A percentile compares a stretch with the other conserved stretches of the same genome.
Evolutionary conservation across 805 yeast genomes (phyloP).

Genomic region (Cyberlindnera samutprakarnensis): DNA sequence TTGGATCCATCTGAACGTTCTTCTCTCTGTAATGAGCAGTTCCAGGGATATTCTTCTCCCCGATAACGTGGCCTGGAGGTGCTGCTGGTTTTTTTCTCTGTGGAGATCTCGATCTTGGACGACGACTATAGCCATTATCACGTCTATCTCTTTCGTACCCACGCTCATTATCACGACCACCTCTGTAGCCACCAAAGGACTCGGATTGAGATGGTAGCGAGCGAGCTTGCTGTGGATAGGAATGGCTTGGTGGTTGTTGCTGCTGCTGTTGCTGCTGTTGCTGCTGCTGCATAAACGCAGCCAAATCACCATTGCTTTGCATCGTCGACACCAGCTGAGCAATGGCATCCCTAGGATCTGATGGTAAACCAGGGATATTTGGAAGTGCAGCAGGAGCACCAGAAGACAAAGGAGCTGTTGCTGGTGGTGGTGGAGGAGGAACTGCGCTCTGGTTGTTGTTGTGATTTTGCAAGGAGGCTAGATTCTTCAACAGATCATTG

Average conservation of each 20-base stretch:
- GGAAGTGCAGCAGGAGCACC: constrained; percentile 7
- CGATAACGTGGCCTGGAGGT: constrained; percentile 31
- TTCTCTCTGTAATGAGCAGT: constrained; percentile 74
- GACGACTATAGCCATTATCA: constrained; percentile 13
- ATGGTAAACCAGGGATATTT: constrained; percentile 13
- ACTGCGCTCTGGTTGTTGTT: no score
- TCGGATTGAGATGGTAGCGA: no score
- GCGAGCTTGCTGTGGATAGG: no score
- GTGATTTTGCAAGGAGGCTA: constrained; percentile 41
- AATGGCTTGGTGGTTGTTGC: constrained; percentile 5
- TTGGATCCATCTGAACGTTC: constrained; percentile 60
- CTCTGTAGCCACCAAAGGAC: constrained; percentile 20
- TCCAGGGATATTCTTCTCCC: constrained; percentile 62
- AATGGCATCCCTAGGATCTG: constrained; percentile 34
- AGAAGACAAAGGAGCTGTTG: no score
- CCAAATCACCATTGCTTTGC: constrained; percentile 18
- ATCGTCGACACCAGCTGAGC: constrained; percentile 25
- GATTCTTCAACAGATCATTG: constrained; percentile 59
- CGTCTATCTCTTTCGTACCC: constrained; percentile 11
- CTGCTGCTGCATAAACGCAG: constrained; percentile 17
- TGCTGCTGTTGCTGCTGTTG: constrained; percentile 9
- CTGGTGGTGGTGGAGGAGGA: no score
- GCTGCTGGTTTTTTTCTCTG: constrained; percentile 11
- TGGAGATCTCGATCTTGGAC: constrained; percentile 25
- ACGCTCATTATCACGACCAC: constrained; percentile 14